A percentile compares a stretch with the other conserved stretches of the same genome.
phyloP scores from a whole-genome alignment of 192 early-diverging fungal genomes.

The Backusella mclennaniae region DNA sequence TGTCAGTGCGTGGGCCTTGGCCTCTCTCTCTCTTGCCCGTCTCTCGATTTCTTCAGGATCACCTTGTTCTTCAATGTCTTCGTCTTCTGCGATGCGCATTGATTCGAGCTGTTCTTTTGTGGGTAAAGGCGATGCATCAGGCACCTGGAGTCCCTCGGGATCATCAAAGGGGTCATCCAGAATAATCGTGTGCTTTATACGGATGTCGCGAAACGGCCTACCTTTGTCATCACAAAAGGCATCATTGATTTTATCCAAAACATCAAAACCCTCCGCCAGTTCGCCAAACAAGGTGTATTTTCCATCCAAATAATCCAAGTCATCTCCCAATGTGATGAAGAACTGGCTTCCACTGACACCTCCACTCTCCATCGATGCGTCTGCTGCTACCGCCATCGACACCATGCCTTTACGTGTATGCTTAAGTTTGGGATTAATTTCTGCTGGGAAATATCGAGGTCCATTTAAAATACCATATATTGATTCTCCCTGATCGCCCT shows the following conservation, averaged over 20 bases:
- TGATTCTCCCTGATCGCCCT: constrained; percentile 66
- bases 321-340: constrained; percentile 75
- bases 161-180: constrained; percentile 93
- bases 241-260: constrained; percentile 75
- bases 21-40: constrained; percentile 66
- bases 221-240: constrained; percentile 67
- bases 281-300: constrained; percentile 85
- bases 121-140: constrained; percentile 76
- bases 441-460: constrained; percentile 70
- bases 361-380: constrained; percentile 34
- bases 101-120: constrained; percentile 67
- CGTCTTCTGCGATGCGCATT: constrained; percentile 80
- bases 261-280: constrained; percentile 88
- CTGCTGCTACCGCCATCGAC: constrained; percentile 66
- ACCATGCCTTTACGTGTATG: constrained; percentile 74
- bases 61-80: constrained; percentile 56
- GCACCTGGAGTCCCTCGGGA: constrained; percentile 63
- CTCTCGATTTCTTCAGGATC: constrained; percentile 68
- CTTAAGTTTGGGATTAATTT: constrained; percentile 78
- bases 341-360: constrained; percentile 80
- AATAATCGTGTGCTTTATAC: constrained; percentile 89
- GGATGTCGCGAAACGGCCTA: constrained; percentile 81
- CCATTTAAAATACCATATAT: constrained; percentile 70
- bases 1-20: constrained; percentile 85
- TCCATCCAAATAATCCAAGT: constrained; percentile 79